Evolutionary conservation across 129 eudicot species (phyloP).

Genomic region (sunflower (Helianthus annuus)): DNA sequence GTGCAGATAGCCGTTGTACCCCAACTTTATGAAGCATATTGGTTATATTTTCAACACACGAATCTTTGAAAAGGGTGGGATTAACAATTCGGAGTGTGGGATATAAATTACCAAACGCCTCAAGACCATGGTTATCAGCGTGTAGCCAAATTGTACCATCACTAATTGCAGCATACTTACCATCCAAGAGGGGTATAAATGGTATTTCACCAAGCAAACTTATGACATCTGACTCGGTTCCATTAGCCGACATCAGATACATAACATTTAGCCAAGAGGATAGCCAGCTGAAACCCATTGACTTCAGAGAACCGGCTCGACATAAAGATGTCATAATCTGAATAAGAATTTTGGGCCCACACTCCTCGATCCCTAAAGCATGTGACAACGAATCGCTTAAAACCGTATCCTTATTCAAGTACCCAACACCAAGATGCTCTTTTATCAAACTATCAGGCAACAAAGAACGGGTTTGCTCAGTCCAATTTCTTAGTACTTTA

Average conservation of each 20-base stretch:
- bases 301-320: conserved; percentile 38
- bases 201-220: conserved; percentile 43
- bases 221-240: conserved; percentile 41
- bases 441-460: conserved; percentile 60
- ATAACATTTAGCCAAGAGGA: conserved; percentile 61
- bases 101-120: conserved; percentile 51
- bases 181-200: conserved; percentile 72
- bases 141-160: conserved; percentile 73
- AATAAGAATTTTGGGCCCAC: conserved; percentile 64
- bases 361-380: conserved; percentile 66
- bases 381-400: conserved; percentile 63
- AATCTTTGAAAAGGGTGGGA: conserved; percentile 42
- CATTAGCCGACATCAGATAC: conserved; percentile 39
- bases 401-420: conserved; percentile 56
- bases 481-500: conserved; percentile 65
- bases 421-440: conserved; percentile 80
- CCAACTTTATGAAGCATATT: no score
- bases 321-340: conserved; percentile 53
- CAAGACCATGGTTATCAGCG: conserved; percentile 46
- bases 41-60: not conserved
- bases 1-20: no score
- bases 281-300: conserved; percentile 67
- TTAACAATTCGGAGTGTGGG: conserved; percentile 56
- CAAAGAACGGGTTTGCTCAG: conserved; percentile 51
- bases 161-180: conserved; percentile 48